These are phyloP conservation scores for Tolypocladium pustulatum DNA, from an alignment of 2,329 filamentous ascomycete genomes.

Conservation along the genomic window DNA sequence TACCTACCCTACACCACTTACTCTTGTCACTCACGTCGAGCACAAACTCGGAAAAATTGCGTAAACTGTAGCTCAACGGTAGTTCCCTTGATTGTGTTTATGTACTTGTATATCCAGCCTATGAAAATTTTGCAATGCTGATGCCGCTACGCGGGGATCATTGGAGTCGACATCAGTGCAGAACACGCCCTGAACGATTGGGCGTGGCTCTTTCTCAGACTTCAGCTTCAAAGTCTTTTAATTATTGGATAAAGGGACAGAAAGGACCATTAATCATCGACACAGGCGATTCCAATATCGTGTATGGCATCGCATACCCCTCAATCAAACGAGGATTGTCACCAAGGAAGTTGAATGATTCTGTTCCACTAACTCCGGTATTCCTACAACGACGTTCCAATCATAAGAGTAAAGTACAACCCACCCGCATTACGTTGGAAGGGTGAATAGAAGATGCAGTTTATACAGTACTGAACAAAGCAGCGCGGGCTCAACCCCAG, in stretches of 20 bases:
- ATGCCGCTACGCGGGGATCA: not conserved
- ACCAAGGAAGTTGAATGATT: not conserved
- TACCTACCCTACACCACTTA: not conserved
- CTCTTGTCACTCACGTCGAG: not conserved
- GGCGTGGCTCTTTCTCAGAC: no score
- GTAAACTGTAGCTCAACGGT: not conserved
- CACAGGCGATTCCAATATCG: no score
- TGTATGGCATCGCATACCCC: no score
- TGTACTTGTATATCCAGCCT: not conserved
- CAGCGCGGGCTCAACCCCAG: slow-evolving; percentile 4
- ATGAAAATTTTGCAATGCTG: not conserved
- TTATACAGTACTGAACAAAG: not conserved
- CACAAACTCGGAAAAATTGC: not conserved
- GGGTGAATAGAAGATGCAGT: slow-evolving; percentile 6
- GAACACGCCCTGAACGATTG: no score
- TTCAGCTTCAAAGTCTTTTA: no score
- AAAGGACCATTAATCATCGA: no score
- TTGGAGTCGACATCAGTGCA: no score
- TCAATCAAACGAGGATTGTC: no score
- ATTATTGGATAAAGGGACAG: no score
- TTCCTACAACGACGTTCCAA: slow-evolving; percentile 1
- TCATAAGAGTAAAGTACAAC: slow-evolving; percentile 18
- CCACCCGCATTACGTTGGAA: slow-evolving; percentile 7
- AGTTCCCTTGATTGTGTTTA: not conserved
- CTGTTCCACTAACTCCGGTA: not conserved